Percentiles rank a stretch among this genome's conserved stretches.
phyloP scores from a whole-genome alignment of 345 rosid species.

The Passiflora organensis region DNA sequence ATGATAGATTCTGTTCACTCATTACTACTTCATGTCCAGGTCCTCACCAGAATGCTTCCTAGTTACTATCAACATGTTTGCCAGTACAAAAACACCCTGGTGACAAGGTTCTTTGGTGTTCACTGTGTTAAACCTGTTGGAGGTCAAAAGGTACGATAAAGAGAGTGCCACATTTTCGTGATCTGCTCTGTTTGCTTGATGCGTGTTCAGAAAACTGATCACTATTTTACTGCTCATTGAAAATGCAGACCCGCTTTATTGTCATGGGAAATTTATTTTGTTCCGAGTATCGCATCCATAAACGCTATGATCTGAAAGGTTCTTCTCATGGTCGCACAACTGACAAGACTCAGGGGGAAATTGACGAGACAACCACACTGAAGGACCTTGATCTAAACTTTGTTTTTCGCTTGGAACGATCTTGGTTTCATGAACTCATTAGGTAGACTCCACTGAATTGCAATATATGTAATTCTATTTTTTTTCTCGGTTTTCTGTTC shows the following conservation, averaged over 20 bases:
- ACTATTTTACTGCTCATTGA: constrained; percentile 8
- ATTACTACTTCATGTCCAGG: constrained; percentile 33
- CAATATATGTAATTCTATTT: neutral
- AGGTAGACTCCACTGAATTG: constrained; percentile 18
- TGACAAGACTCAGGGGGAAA: constrained; percentile 45
- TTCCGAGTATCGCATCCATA: constrained; percentile 58
- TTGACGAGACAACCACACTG: constrained; percentile 60
- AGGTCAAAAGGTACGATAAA: constrained; percentile 47
- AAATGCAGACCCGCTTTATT: constrained; percentile 50
- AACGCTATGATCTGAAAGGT: constrained; percentile 65
- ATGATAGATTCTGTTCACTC: constrained; percentile 2
- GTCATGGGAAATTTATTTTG: constrained; percentile 68
- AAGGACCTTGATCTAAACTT: constrained; percentile 71
- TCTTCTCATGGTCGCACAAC: constrained; percentile 66
- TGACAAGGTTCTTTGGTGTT: constrained; percentile 67
- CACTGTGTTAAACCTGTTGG: constrained; percentile 65
- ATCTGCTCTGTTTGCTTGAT: neutral
- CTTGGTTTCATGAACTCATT: constrained; percentile 56
- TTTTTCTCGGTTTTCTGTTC: neutral
- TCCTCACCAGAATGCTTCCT: constrained; percentile 57
- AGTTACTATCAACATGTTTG: constrained; percentile 61
- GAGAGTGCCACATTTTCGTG: neutral
- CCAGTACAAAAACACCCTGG: constrained; percentile 54
- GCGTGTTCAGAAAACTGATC: constrained; percentile 2
- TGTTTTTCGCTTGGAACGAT: constrained; percentile 43